Conservation (phyloP, 1,284 basidiomycete genomes). For the Cutaneotrichosporon cavernicola region DNA sequence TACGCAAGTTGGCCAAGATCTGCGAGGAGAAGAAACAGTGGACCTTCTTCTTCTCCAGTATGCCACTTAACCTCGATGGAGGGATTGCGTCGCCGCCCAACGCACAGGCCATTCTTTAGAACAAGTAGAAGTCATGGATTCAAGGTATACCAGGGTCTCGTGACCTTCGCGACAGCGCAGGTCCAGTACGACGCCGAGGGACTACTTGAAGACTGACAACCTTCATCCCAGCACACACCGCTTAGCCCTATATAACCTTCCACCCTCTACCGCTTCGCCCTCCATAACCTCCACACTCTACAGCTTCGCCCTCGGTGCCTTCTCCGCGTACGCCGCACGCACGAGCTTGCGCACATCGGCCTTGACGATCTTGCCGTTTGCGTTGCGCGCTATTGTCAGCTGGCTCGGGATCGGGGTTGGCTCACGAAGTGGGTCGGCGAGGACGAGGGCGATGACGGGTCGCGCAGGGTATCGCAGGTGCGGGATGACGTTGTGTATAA, state of each 20-base stretch:
- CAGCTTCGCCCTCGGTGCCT: slow-evolving; percentile 14
- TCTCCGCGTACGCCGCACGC: slow-evolving; percentile 12
- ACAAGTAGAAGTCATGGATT: neutral
- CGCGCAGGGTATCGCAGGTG: slow-evolving; percentile 31
- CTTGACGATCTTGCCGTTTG: slow-evolving; percentile 26
- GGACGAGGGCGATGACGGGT: slow-evolving; percentile 29
- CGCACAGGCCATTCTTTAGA: slow-evolving; percentile 49
- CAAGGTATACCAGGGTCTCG: too few relatives aligned
- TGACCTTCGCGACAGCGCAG: too few relatives aligned
- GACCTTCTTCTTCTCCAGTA: slow-evolving; percentile 53
- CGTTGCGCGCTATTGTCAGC: slow-evolving; percentile 22
- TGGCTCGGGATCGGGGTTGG: too few relatives aligned
- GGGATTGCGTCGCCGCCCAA: slow-evolving; percentile 55
- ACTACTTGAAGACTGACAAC: too few relatives aligned
- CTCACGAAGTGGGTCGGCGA: slow-evolving; percentile 23
- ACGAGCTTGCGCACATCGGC: slow-evolving; percentile 21
- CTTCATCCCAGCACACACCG: too few relatives aligned
- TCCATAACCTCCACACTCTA: neutral
- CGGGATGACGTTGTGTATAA: slow-evolving; percentile 16
- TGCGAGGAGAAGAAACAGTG: slow-evolving; percentile 45
- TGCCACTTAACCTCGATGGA: slow-evolving; percentile 52
- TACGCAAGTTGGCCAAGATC: slow-evolving; percentile 46
- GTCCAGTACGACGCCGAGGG: too few relatives aligned
- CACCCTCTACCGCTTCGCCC: neutral
- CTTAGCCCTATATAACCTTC: too few relatives aligned